Conservation (phyloP, 352 stramenopile genomes). For the Pythium aphanidermatum region DNA sequence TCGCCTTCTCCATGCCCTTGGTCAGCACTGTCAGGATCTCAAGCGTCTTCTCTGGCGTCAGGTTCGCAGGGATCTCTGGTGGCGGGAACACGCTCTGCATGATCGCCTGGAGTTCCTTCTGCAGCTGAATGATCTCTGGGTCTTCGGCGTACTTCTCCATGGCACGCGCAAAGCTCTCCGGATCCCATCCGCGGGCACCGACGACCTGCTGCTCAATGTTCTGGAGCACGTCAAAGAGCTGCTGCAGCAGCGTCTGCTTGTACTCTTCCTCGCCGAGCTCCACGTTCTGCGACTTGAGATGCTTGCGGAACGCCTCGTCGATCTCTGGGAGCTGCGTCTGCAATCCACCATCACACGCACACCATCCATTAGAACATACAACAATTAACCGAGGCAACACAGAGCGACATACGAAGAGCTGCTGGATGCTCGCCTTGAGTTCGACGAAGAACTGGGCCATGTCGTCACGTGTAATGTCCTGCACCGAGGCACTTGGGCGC, state of each 20-base stretch:
- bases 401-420: slow-evolving; percentile 53
- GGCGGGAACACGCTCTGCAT: slow-evolving; percentile 72
- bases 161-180: slow-evolving; percentile 47
- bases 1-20: slow-evolving; percentile 71
- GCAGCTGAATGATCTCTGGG: slow-evolving; percentile 46
- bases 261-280: slow-evolving; percentile 64
- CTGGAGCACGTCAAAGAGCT: slow-evolving; percentile 75
- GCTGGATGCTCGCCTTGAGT: slow-evolving; percentile 48
- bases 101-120: slow-evolving; percentile 59
- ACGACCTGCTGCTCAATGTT: slow-evolving; percentile 57
- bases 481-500: slow-evolving; percentile 12
- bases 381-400: neutral
- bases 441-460: slow-evolving; percentile 68
- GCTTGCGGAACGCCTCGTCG: slow-evolving; percentile 51
- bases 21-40: slow-evolving; percentile 62
- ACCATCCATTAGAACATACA: neutral
- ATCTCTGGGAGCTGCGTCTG: slow-evolving; percentile 66
- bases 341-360: neutral
- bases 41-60: slow-evolving; percentile 66
- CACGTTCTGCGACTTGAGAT: slow-evolving; percentile 65
- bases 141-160: slow-evolving; percentile 62
- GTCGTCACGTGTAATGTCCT: slow-evolving; percentile 59
- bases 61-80: slow-evolving; percentile 51
- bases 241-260: slow-evolving; percentile 62
- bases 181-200: slow-evolving; percentile 54